phyloP scores from a whole-genome alignment of 306 rosid genomes.

The Rubus parviflorus region DNA sequence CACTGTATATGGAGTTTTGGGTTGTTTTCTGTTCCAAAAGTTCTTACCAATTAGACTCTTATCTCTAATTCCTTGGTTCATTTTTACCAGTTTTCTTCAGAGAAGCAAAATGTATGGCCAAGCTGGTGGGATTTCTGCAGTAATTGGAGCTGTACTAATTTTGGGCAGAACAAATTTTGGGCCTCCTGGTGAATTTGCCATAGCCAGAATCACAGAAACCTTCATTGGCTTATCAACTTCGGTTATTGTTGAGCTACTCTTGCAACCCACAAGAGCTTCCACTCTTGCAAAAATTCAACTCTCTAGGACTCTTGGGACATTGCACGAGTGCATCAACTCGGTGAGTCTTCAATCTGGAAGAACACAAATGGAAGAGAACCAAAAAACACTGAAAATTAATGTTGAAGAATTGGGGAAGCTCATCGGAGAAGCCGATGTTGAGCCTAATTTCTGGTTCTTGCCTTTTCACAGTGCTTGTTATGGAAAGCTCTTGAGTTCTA shows the following conservation, averaged over 20 bases:
- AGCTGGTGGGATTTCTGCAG: slow-evolving; percentile 68
- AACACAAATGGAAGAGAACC: slow-evolving; percentile 28
- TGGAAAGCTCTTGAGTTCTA: slow-evolving; percentile 44
- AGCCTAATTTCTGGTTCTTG: slow-evolving; percentile 71
- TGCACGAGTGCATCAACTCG: slow-evolving; percentile 40
- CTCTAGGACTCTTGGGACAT: slow-evolving; percentile 36
- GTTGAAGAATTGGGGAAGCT: slow-evolving; percentile 38
- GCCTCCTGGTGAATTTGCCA: slow-evolving; percentile 61
- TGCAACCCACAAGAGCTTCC: slow-evolving; percentile 61
- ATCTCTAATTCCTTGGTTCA: slow-evolving; percentile 71
- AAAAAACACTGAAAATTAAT: slow-evolving; percentile 29
- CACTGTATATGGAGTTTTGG: slow-evolving; percentile 59
- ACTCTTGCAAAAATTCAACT: slow-evolving; percentile 43
- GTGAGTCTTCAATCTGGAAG: slow-evolving; percentile 25
- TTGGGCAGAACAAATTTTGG: slow-evolving; percentile 61
- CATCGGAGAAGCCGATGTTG: slow-evolving; percentile 57
- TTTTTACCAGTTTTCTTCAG: slow-evolving; percentile 62
- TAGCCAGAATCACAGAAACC: slow-evolving; percentile 57
- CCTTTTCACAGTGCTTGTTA: slow-evolving; percentile 50
- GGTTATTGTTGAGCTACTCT: slow-evolving; percentile 46
- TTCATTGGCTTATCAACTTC: slow-evolving; percentile 60
- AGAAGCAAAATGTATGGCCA: slow-evolving; percentile 64
- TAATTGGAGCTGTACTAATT: slow-evolving; percentile 57
- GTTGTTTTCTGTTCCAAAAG: slow-evolving; percentile 50
- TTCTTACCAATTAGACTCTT: slow-evolving; percentile 41